Base-by-base conservation (phyloP, 1,284 basidiomycete species). In the Malassezia caprae region DNA sequence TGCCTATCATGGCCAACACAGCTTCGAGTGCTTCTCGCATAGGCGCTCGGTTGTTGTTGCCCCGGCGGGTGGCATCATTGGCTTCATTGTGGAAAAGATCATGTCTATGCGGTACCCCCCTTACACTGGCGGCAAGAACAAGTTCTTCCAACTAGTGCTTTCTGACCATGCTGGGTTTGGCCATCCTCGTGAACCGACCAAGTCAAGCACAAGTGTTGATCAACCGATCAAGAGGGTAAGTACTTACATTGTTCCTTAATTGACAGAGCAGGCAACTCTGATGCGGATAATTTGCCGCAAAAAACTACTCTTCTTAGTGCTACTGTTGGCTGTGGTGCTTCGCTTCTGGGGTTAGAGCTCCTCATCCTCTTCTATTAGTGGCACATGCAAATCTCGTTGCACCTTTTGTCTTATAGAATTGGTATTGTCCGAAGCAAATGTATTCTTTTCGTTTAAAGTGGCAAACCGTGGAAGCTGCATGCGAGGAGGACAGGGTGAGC, bases 11-110 rank as follows among this genome's bases (percentile, higher is more conserved):
- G 76, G 79, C 45, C 78, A 78, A 63, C 65, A 76, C 35, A 73
- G 74, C 34, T 82, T 79, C 63, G 78, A 81, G 48, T 72, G 69
- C 31, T 81, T 81, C 68, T 77, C 77, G 2, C 79, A 82, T 61
- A 56, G 69, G 40, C 77, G 80, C 13, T 73, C 76, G 23, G 77
- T 71, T 15, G 61, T 80, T 19, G 75, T 78, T 46, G 73, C 78
- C 6, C 79, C 81, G 1, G 69, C 62, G 5, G 71, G 67, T 45
- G 72, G 72, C 26, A 12, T 72, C 23, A 32, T 74, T n/a, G 72
- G 72, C 42, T 54, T 54, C 45, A 24, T 69, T n/a, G 64, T 76
- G 48, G 76, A 77, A 53, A 15, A 58, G 8, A 42, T 73, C 54
- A 69, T 77, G 65, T 56, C 64, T 26, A 45, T 56, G 27, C 67